Base-by-base conservation (phyloP, 257 asterid species). In the Verbena officinalis region DNA sequence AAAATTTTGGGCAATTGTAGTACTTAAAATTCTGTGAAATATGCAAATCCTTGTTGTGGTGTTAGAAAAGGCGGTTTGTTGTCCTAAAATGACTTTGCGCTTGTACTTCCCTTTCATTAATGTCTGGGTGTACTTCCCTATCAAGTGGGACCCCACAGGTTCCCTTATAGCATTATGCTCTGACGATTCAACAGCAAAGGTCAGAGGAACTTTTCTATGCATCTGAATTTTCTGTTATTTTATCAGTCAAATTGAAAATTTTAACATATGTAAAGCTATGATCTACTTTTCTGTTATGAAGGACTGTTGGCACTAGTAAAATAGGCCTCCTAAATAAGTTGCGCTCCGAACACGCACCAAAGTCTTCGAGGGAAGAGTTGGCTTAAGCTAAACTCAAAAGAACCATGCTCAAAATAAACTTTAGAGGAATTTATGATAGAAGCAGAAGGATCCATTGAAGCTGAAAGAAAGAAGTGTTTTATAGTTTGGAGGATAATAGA, bases 81-180 rank as follows among this genome's bases (percentile, higher is more conserved):
- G 42, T 56, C 15, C 45, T 48, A 49, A 55, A 31, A 31, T 54
- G 20, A 33, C 8, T 50, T 24, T 60, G 7, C 27, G 21, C 39
- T 9, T 38, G 20, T 43, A 60, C 36, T 23, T 30, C 39, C 16
- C 23, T 42, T 40, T 19, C n/a, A 51, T 54, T 65, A 43, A 50
- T 43, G 50, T 64, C 44, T 65, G 23, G 11, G 60, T 55, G n/a
- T 56, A 64, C 14, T 23, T 23, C 38, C 64, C 95, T 71, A 89
- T 89, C 67, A 89, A 89, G 85, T 89, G 96, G 96, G 88, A 89
- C 69, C 96, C 92, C 27, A 53, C 90, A 7, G 91, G 95, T 19
- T 39, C 86, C 30, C 74, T 86, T 59, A 77, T 89, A 70, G 95
- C 96, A 0, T 89, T 95, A 21, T 86, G 96, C 78, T 89, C 96